Conservation (phyloP, 1,139 yeast species). For the Geotrichum aggregatum region DNA sequence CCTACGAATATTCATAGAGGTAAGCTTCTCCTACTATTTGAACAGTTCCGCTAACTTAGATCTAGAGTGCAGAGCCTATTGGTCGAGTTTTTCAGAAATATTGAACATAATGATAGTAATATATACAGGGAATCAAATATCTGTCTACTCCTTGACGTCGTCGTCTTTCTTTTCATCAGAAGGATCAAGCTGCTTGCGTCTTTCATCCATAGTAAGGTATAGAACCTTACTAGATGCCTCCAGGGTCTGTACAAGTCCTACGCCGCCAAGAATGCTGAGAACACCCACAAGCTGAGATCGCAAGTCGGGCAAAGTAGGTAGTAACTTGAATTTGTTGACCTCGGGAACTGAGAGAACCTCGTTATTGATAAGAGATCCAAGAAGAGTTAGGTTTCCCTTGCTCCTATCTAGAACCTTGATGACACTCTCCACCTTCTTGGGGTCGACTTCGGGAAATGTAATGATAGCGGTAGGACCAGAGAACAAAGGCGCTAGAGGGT, state of each 20-base stretch:
- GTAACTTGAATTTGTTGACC: slow-evolving; percentile 60
- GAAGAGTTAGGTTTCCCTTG: slow-evolving; percentile 68
- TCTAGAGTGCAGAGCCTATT: slow-evolving; percentile 28
- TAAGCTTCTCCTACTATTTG: background rate
- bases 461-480: slow-evolving; percentile 87
- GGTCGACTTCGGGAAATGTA: slow-evolving; percentile 63
- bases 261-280: slow-evolving; percentile 79
- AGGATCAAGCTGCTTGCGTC: slow-evolving; percentile 45
- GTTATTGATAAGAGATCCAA: slow-evolving; percentile 80
- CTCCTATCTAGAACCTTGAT: slow-evolving; percentile 58
- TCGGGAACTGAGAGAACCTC: slow-evolving; percentile 51
- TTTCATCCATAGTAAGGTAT: slow-evolving; percentile 68
- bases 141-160: background rate
- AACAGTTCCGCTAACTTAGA: background rate
- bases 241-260: slow-evolving; percentile 78
- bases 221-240: slow-evolving; percentile 62
- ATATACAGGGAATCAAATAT: slow-evolving; percentile 3
- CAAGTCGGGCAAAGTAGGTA: slow-evolving; percentile 67
- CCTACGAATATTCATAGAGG: slow-evolving; percentile 29
- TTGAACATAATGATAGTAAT: slow-evolving; percentile 13
- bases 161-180: slow-evolving; percentile 13
- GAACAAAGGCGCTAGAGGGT: slow-evolving; percentile 67
- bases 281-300: slow-evolving; percentile 84
- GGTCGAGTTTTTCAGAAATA: slow-evolving; percentile 28
- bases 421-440: slow-evolving; percentile 58